Evolutionary conservation across 2,329 filamentous ascomycete species (phyloP), one percentile per base, ranked within the genome.

Genomic region (Sporothrix mexicana): DNA sequence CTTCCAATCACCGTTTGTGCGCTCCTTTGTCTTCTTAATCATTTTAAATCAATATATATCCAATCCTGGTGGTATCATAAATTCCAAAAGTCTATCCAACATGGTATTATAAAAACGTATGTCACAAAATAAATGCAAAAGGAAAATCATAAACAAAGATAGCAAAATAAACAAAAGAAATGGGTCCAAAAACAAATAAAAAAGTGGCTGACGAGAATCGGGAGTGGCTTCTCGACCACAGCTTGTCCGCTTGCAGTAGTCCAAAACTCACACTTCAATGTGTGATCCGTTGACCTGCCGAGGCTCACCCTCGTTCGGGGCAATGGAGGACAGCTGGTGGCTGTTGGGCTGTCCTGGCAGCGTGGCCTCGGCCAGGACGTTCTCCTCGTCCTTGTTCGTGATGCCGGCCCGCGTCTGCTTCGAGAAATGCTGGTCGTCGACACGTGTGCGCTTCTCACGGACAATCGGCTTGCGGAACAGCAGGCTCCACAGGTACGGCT

Each of bases 401-500:
- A 23, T 20, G 25, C 47, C 59, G 3, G 53, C 13, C 23, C 41
- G 43, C 12, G 41, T 62, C 25, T 51, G 25, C 12, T 71, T 53
- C 17, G 43, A 23, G 25, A 64, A 64, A 36, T 71, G 70, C 17
- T 66, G 10, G 30, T 55, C 59, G 23, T 62, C 57, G 17, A 41
- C 55, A 15, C 70, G 70, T 4, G 49, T 43, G 55, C 51, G 64
- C 71, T 53, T 69, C 41, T 68, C 64, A 20, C 53, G 71, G 6
- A 68, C 43, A 23, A 69, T 45, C 10, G 51, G 53, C 25, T 20
- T 72, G n/a, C 76, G n/a, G 4, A 70, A 74, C 3, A 76, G 3
- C 8, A 76, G 6, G n/a, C 74, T 74, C 76, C 75, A 76, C 2
- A 77, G 59, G 30, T 77, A 77, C 1, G 74, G 66, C 0, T 72